These are phyloP conservation scores for Fusarium concolor DNA, from an alignment of 2,329 filamentous ascomycete genomes.

Conservation along the genomic window DNA sequence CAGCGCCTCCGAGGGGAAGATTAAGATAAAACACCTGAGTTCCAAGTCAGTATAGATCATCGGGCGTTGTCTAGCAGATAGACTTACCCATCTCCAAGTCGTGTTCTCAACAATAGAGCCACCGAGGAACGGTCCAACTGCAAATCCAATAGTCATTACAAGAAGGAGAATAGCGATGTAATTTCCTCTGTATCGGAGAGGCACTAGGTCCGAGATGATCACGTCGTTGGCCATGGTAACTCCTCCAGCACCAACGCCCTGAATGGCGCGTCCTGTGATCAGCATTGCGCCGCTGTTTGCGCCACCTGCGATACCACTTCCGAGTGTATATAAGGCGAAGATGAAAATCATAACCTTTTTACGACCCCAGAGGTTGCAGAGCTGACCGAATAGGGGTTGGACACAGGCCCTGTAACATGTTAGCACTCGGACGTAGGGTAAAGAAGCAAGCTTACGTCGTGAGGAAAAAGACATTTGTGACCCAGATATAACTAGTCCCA, in stretches of 20 bases:
- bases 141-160: conserved; percentile 51
- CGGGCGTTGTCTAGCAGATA: too few species aligned
- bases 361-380: conserved; percentile 65
- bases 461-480: conserved; percentile 47
- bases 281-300: conserved; percentile 56
- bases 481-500: conserved; percentile 47
- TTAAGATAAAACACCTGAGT: conserved; percentile 58
- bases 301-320: conserved; percentile 61
- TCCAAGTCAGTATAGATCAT: neutral
- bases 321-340: conserved; percentile 61
- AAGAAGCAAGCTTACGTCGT: conserved; percentile 16
- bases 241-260: conserved; percentile 54
- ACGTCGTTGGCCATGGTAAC: conserved; percentile 50
- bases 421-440: neutral
- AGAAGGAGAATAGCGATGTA: conserved; percentile 53
- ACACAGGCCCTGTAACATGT: conserved; percentile 43
- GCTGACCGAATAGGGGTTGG: conserved; percentile 63
- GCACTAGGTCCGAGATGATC: conserved; percentile 59
- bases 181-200: conserved; percentile 59
- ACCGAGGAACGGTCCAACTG: conserved; percentile 51
- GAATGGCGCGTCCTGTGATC: conserved; percentile 56
- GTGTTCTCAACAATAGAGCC: conserved; percentile 45
- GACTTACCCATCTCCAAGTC: conserved; percentile 55
- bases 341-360: conserved; percentile 55
- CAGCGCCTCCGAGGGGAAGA: conserved; percentile 53